These are phyloP conservation scores for Platismatia glauca DNA, from an alignment of 495 filamentous ascomycete species.

Conservation along the genomic window DNA sequence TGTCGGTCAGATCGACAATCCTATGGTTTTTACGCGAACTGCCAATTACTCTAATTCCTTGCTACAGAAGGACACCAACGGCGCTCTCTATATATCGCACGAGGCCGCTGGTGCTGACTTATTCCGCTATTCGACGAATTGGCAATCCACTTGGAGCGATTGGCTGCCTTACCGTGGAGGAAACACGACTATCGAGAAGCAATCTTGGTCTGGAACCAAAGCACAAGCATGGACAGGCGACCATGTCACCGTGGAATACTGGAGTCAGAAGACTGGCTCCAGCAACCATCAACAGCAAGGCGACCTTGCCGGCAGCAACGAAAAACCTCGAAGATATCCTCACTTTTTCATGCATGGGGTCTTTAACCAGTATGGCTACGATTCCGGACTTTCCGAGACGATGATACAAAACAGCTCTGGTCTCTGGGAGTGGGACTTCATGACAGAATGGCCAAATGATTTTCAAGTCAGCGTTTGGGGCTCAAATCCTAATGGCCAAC, in stretches of 20 bases:
- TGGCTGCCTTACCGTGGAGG: constrained; percentile 44
- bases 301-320: constrained; percentile 36
- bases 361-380: constrained; percentile 57
- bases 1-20: constrained; percentile 37
- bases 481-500: constrained; percentile 36
- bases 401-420: constrained; percentile 42
- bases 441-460: constrained; percentile 42
- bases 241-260: constrained; percentile 56
- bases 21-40: constrained; percentile 39
- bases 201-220: constrained; percentile 44
- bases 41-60: constrained; percentile 49
- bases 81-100: constrained; percentile 40
- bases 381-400: constrained; percentile 43
- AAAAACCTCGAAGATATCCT: constrained; percentile 42
- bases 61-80: constrained; percentile 31
- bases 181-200: constrained; percentile 31
- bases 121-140: constrained; percentile 51
- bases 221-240: constrained; percentile 51
- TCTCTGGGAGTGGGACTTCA: constrained; percentile 42
- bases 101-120: constrained; percentile 50
- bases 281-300: constrained; percentile 50
- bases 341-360: constrained; percentile 52
- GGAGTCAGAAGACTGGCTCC: constrained; percentile 48
- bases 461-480: constrained; percentile 45
- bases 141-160: constrained; percentile 43